Evolutionary conservation across 2,329 filamentous ascomycete species (phyloP), one percentile per base, ranked within the genome.

Genomic region (Sporothrix sp.): DNA sequence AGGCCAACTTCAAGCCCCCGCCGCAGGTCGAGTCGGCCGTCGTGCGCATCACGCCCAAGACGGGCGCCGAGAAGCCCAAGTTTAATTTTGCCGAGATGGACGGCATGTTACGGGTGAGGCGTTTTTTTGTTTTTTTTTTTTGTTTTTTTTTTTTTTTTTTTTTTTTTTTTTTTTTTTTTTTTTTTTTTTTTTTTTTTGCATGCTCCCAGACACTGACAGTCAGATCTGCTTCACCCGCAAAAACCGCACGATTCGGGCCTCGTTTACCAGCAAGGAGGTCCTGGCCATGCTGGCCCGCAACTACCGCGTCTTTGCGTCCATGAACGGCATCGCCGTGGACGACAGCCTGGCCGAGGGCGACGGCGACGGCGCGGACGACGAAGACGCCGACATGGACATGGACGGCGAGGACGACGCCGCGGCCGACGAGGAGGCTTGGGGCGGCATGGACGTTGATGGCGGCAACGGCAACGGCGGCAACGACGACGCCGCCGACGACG

Each of bases 81-180:
- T 90, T 97, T 57, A 87, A 82, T 63, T 97, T 91, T 68, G 88
- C 94, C 48, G 93, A 97, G 66, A 96, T 90, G 84, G 91, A 97
- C 63, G 90, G 91, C 9, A 74, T 97, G 63, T 68, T 97, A 55
- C 74, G 87, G 33, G 54, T 56, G 18, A 8, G 46, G 38, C 8
- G 23, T 46, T 36, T 20, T 5, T 20, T 3, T 25, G 32, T 35
- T 21, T 33, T 21, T 13, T 14, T 23, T 9, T 8, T 20, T 13
- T 11, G 20, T 39, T 7, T n/a, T 28, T 30, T 30, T 18, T 4
- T 20, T 25, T 45, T n/a, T n/a, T n/a, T n/a, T n/a, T n/a, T n/a
- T n/a, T n/a, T n/a, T n/a, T n/a, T n/a, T n/a, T n/a, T n/a, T 97
- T 62, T 67, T 96, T 55, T 21, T 21, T 16, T 35, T 5, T 14